These are phyloP conservation scores for Phyllosticta capitalensis DNA, from an alignment of 2,329 filamentous ascomycete species.

Conservation along the genomic window DNA sequence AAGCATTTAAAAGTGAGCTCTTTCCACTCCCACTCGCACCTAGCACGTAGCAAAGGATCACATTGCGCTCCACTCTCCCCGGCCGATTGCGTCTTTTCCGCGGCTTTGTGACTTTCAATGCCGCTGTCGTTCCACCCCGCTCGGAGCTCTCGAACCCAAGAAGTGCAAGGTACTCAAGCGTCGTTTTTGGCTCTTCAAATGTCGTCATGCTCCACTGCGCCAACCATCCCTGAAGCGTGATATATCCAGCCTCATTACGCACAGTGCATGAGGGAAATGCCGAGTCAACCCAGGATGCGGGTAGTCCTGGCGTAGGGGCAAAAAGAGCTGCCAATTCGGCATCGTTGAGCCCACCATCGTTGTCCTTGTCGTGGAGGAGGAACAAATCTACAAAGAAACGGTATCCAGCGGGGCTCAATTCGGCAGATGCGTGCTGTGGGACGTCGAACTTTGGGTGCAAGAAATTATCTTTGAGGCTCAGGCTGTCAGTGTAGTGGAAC, in stretches of 20 bases:
- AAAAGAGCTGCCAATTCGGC: slow-evolving; percentile 79
- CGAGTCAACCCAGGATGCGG: slow-evolving; percentile 75
- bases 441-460: slow-evolving; percentile 92
- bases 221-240: slow-evolving; percentile 94
- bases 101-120: slow-evolving; percentile 85
- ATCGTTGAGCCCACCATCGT: slow-evolving; percentile 86
- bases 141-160: slow-evolving; percentile 83
- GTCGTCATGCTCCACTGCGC: slow-evolving; percentile 99
- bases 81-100: slow-evolving; percentile 75
- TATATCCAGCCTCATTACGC: slow-evolving; percentile 86
- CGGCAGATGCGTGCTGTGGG: slow-evolving; percentile 81
- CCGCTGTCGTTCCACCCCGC: slow-evolving; percentile 64
- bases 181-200: slow-evolving; percentile 89
- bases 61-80: slow-evolving; percentile 83
- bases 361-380: slow-evolving; percentile 91
- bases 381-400: slow-evolving; percentile 97
- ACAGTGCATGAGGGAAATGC: slow-evolving; percentile 91
- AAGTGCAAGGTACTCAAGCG: slow-evolving; percentile 90
- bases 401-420: slow-evolving; percentile 88
- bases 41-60: slow-evolving; percentile 86
- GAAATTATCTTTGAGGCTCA: slow-evolving; percentile 84
- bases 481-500: slow-evolving; percentile 91
- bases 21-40: slow-evolving; percentile 83
- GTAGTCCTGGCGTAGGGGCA: slow-evolving; percentile 83
- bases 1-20: slow-evolving; percentile 80